Percentiles rank a stretch among this genome's conserved stretches.
Evolutionary conservation across 2,329 filamentous ascomycete genomes (phyloP).

Genomic region (Diaporthe vexans): DNA sequence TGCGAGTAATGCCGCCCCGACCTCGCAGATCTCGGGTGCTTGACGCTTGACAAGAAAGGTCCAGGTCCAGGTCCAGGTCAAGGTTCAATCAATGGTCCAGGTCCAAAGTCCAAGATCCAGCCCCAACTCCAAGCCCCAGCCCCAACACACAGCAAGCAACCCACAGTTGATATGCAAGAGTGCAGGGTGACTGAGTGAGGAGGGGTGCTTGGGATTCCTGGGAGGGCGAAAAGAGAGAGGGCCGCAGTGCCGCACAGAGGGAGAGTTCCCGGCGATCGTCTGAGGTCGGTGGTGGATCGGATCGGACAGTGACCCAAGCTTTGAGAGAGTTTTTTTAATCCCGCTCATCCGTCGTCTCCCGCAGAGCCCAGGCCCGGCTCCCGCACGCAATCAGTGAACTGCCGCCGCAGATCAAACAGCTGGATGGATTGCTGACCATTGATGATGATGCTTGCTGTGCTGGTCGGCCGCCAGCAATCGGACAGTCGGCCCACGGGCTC

Average conservation of each 20-base stretch:
- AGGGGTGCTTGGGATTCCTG: neutral
- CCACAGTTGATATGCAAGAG: neutral
- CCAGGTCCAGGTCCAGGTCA: slow-evolving; percentile 8
- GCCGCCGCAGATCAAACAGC: slow-evolving; percentile 29
- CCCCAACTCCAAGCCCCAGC: neutral
- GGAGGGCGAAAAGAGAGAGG: neutral
- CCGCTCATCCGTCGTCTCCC: slow-evolving; percentile 19
- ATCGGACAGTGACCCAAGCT: slow-evolving; percentile 36
- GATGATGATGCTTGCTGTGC: slow-evolving; percentile 2
- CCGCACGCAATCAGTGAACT: slow-evolving; percentile 4
- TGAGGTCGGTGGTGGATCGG: slow-evolving; percentile 32
- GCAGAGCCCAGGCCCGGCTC: slow-evolving; percentile 16
- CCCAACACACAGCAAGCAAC: neutral
- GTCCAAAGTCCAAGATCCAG: slow-evolving; percentile 15
- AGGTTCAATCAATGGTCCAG: neutral
- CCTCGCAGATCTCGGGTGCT: slow-evolving; percentile 37
- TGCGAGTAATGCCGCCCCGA: slow-evolving; percentile 37
- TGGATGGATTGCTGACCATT: slow-evolving; percentile 18
- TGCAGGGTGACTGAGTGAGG: neutral
- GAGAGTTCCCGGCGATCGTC: slow-evolving; percentile 24
- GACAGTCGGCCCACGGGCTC: slow-evolving; percentile 18
- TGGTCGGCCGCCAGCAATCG: neutral
- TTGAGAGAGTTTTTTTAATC: slow-evolving; percentile 21
- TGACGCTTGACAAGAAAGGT: slow-evolving; percentile 20
- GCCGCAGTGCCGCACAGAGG: neutral